Percentiles rank a stretch among this genome's conserved stretches.
phyloP scores from a whole-genome alignment of 352 stramenopile genomes.

The Phytophthora megakarya region DNA sequence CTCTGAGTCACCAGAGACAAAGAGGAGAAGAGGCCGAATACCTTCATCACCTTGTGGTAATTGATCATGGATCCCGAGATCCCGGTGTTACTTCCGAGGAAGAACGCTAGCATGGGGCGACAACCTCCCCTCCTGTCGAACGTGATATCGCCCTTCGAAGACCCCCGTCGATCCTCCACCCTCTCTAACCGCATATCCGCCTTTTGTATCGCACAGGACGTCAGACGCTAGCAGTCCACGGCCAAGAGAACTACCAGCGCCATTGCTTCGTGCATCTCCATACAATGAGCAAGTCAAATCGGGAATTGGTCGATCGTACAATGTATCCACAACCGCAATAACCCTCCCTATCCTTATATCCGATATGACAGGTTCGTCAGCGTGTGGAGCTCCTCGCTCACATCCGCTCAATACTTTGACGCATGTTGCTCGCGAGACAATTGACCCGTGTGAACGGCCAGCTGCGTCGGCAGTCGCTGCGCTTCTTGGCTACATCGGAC shows the following conservation, averaged over 20 bases:
- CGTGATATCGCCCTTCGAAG: slow-evolving; percentile 2
- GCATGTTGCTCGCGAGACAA: slow-evolving; percentile 39
- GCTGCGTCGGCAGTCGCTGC: slow-evolving; percentile 29
- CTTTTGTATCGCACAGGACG: slow-evolving; percentile 42
- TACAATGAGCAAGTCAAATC: not conserved
- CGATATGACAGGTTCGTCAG: slow-evolving; percentile 10
- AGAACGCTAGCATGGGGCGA: slow-evolving; percentile 62
- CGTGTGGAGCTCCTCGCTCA: slow-evolving; percentile 34
- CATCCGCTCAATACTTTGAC: slow-evolving; percentile 9
- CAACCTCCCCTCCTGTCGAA: slow-evolving; percentile 22
- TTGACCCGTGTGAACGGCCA: slow-evolving; percentile 32
- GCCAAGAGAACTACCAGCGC: slow-evolving; percentile 17
- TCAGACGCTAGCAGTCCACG: slow-evolving; percentile 22
- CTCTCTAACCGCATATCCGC: slow-evolving; percentile 19
- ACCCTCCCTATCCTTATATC: slow-evolving; percentile 6
- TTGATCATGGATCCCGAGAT: slow-evolving; percentile 83
- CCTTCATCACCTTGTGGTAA: slow-evolving; percentile 75
- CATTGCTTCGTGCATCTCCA: slow-evolving; percentile 25
- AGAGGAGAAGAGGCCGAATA: slow-evolving; percentile 48
- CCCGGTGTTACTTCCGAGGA: slow-evolving; percentile 55
- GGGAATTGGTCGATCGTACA: not conserved
- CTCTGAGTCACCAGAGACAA: not conserved
- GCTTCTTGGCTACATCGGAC: slow-evolving; percentile 32
- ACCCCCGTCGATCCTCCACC: slow-evolving; percentile 35
- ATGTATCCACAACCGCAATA: not conserved